Base-by-base conservation (phyloP, 768 basidiomycete genomes). In the Russula virescens region DNA sequence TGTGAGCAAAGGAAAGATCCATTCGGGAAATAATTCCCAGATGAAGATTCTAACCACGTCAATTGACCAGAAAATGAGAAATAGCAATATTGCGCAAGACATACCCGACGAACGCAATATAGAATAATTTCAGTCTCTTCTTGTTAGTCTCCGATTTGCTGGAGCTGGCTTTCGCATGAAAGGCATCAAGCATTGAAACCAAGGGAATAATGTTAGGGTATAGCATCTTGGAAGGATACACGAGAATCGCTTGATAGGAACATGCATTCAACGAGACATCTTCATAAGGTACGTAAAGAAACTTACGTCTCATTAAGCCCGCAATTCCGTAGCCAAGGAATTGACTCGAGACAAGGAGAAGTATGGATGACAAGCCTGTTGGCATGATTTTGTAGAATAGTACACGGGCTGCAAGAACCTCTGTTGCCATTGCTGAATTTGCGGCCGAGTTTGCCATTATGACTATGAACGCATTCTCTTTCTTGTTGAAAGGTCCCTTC, bases 361-460 rank as follows among this genome's bases (percentile, higher is more conserved):
- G 78, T 42, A 83, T 77, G 38, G 80, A 79, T 18, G 76, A 68
- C 10, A 63, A 76, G 25, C 77, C 68, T 50, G 80, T 80, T 2
- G 83, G 80, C 4, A 75, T 78, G 59, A 82, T 77, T 48, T 83
- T 77, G 58, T 84, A 84, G 50, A 57, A 64, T 13, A 66, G 40
- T 5, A 46, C 76, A 60, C 83, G 83, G 3, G 82, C 81, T 0
- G 81, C 80, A 48, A 84, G 71, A 7, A 83, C 76, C 52, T 83
- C 81, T 0, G 81, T 83, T 2, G 76, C 82, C 16, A 83, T 75
- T 4, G 82, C 81, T 0, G 79, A 77, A 49, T 78, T 81, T 18
- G 82, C 78, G 4, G 82, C 81, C 3, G 83, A 80, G 61, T 79
- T 77, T 23, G 83, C 68, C 82, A 83, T 83, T 60, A 83, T 81